Evolutionary conservation across 768 basidiomycete species (phyloP).

Genomic region (Russula dissimulans): DNA sequence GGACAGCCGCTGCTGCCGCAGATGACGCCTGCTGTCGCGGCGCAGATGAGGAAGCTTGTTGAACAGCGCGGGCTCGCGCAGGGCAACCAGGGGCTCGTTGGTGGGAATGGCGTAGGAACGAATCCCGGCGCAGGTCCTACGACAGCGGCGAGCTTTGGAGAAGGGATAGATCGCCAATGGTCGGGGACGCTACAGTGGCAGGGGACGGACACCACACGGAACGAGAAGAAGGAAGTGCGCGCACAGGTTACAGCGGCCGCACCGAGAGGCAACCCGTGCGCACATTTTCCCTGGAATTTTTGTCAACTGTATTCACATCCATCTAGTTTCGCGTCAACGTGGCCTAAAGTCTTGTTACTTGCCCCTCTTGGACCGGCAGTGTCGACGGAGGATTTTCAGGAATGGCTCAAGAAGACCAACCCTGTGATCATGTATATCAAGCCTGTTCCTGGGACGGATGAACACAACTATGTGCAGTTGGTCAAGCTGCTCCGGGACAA

Average conservation of each 20-base stretch:
- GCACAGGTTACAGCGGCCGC: conserved; percentile 13
- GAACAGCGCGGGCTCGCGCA: conserved; percentile 10
- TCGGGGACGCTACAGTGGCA: conserved; percentile 13
- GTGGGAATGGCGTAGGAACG: not conserved
- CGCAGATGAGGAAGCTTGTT: conserved; percentile 16
- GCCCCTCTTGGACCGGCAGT: conserved; percentile 7
- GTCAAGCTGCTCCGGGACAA: conserved; percentile 15
- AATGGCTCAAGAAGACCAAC: conserved; percentile 9
- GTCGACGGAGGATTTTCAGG: conserved; percentile 14
- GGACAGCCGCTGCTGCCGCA: not conserved
- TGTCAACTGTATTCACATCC: not conserved
- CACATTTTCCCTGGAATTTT: not conserved
- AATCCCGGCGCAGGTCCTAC: not conserved
- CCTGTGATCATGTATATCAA: conserved; percentile 10
- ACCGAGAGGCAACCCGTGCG: conserved; percentile 11
- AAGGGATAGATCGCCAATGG: conserved; percentile 5
- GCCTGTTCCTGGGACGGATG: conserved; percentile 7
- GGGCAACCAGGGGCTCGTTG: not conserved
- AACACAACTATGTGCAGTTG: conserved; percentile 6
- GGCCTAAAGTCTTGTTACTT: conserved; percentile 14
- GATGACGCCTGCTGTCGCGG: conserved; percentile 5
- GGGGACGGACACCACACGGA: conserved; percentile 12
- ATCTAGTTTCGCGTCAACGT: conserved; percentile 5
- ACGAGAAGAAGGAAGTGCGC: conserved; percentile 18
- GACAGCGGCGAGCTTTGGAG: not conserved